Base-by-base conservation (phyloP, 1,139 yeast species). In the Debaryomycetaceae sp. region DNA sequence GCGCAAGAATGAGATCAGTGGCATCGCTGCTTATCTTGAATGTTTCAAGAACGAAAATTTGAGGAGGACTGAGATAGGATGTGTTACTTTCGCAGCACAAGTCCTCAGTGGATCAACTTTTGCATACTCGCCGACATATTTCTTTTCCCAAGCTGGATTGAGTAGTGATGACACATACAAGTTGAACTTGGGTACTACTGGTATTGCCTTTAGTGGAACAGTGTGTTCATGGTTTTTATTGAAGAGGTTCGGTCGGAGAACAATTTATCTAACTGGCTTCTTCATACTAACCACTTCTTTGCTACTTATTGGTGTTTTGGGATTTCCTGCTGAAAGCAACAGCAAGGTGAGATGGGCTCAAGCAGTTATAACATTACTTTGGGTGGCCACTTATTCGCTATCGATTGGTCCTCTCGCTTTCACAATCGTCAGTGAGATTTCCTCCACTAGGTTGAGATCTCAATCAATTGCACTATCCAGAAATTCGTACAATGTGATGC, bases 371-470 rank as follows among this genome's bases (percentile, higher is more conserved):
- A 55, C 59, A 3, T 53, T 60, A 51, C 34, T 47, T 5, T 61
- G 64, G 65, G 62, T 58, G 17, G 60, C 57, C 11, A 53, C 59
- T 6, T 61, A 59, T 45, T 56, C 61, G 13, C 46, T 55, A 24
- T 55, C 62, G 29, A 56, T 61, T 44, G 65, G 65, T 36, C 65
- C 66, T 5, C 46, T 61, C 39, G 62, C 61, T 8, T 61, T 57
- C 42, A 55, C 62, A 6, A 53, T 61, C 39, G 56, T 50, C 6
- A 48, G 60, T 11, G 65, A 61, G 45, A 57, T 58, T 50, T 52
- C 62, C 24, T 56, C 63, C 29, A 59, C 65, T 2, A 52, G 59
- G 46, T 52, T 61, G 40, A 57, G 65, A 48, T 53, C 63, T 11
- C 62, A 60, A 49, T 51, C 66, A 0, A 50, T 61, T 39, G 60